Base-by-base conservation (phyloP, 2,329 filamentous ascomycete species). In the Aspergillus tubingensis region DNA sequence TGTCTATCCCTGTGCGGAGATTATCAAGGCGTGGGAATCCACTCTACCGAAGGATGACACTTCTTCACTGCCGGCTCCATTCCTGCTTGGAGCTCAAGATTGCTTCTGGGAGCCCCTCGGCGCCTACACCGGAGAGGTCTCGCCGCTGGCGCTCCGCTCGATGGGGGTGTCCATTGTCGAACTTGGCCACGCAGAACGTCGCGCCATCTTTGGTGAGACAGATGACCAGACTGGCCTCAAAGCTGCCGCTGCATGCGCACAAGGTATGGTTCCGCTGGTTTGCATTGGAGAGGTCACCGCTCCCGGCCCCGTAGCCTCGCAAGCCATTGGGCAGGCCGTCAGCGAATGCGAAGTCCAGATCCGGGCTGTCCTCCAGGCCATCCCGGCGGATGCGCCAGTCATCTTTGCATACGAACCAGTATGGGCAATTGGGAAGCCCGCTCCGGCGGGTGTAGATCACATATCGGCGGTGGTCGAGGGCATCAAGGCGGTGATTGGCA, bases 401-500 rank as follows among this genome's bases (percentile, higher is more conserved):
- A 85, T 94, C 6, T 82, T 96, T 59, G 91, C 91, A 0, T 96
- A 96, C 71, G 91, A 96, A 79, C 91, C 91, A 7, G 91, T 95
- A 1, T 96, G 91, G 91, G 91, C 91, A 0, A 96, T 95, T 74
- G 91, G 91, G 0, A 88, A 91, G 8, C 80, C 83, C 1, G 80
- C 88, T 69, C 91, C 91, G 2, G 91, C 91, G 0, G 83, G 83
- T 7, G 84, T 88, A 17, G 87, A 88, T 62, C 88, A 96, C 71
- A 89, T 96, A 0, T 83, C 88, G 3, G 83, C 81, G 39, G 90
- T 95, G 2, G 87, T 90, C 15, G 82, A 83, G 67, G 85, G 85
- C 17, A 81, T 93, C 52, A 82, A 88, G 57, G 69, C 70, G 5
- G 74, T 85, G 10, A 82, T 85, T 25, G 73, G 86, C 6, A 76